phyloP scores from a whole-genome alignment of 371 early-diverging fungal genomes.

The Fennellomyces sp. region DNA sequence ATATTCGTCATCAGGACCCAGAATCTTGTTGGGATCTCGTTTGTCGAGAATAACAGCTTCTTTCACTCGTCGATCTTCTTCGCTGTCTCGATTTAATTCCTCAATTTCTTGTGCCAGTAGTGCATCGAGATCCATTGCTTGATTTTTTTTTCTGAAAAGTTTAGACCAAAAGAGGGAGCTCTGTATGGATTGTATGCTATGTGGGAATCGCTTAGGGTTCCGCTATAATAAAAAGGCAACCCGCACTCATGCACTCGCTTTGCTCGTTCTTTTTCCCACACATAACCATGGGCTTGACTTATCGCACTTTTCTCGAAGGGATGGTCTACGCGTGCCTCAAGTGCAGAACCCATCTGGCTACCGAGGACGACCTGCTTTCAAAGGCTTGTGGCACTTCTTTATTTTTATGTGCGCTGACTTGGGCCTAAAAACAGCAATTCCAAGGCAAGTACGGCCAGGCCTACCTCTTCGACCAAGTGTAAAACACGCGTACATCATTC shows the following conservation, averaged over 20 bases:
- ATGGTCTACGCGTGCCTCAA: conserved; percentile 65
- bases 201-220: no score
- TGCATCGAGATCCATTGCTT: conserved; percentile 26
- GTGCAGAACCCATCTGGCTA: conserved; percentile 79
- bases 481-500: conserved; percentile 14
- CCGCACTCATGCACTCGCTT: not conserved
- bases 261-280: conserved; percentile 5
- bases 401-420: not conserved
- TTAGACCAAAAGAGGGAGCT: not conserved
- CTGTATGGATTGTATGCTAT: not conserved
- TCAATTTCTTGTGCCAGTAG: conserved; percentile 47
- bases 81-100: conserved; percentile 45
- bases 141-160: not conserved
- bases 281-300: conserved; percentile 57
- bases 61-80: conserved; percentile 44
- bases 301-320: conserved; percentile 58
- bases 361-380: conserved; percentile 63
- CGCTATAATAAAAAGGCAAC: not conserved
- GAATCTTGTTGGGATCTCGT: conserved; percentile 47
- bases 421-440: conserved; percentile 46
- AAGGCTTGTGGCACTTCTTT: conserved; percentile 43
- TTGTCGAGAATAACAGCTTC: conserved; percentile 48
- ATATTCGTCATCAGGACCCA: conserved; percentile 24
- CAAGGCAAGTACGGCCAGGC: conserved; percentile 68
- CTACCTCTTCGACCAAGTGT: conserved; percentile 66